Evolutionary conservation across 2,329 filamentous ascomycete genomes (phyloP).

Genomic region (Coniella lustricola): DNA sequence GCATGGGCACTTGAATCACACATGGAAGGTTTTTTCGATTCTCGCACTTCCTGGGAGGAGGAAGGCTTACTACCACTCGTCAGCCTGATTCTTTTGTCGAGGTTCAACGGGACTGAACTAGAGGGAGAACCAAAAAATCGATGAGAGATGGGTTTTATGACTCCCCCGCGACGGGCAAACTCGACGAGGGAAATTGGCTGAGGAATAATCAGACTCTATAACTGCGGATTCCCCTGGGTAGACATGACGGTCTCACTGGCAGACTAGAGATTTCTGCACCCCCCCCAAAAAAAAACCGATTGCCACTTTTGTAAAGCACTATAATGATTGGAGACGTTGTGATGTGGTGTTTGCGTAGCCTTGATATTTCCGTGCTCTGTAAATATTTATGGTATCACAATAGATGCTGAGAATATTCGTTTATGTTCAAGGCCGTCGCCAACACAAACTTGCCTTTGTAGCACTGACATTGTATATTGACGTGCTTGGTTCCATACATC

Average conservation of each 20-base stretch:
- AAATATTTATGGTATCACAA: too few relatives aligned
- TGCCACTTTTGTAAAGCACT: slow-evolving; percentile 10
- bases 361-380: not conserved
- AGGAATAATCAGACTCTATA: slow-evolving; percentile 14
- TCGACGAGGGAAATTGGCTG: slow-evolving; percentile 14
- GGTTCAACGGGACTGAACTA: slow-evolving; percentile 4
- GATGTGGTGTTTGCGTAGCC: not conserved
- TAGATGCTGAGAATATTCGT: too few relatives aligned
- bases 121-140: not conserved
- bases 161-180: slow-evolving; percentile 12
- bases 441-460: too few relatives aligned
- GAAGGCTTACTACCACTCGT: slow-evolving; percentile 13
- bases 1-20: slow-evolving; percentile 13
- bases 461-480: too few relatives aligned
- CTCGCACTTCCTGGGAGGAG: slow-evolving; percentile 14
- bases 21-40: slow-evolving; percentile 13
- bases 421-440: too few relatives aligned
- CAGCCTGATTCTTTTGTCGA: slow-evolving; percentile 14
- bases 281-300: slow-evolving; percentile 15
- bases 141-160: slow-evolving; percentile 1
- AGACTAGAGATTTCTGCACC: slow-evolving; percentile 16
- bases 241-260: slow-evolving; percentile 16
- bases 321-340: not conserved
- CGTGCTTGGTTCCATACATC: too few relatives aligned
- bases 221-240: slow-evolving; percentile 15